phyloP scores from a whole-genome alignment of 768 basidiomycete species.

The Russula brevipes region DNA sequence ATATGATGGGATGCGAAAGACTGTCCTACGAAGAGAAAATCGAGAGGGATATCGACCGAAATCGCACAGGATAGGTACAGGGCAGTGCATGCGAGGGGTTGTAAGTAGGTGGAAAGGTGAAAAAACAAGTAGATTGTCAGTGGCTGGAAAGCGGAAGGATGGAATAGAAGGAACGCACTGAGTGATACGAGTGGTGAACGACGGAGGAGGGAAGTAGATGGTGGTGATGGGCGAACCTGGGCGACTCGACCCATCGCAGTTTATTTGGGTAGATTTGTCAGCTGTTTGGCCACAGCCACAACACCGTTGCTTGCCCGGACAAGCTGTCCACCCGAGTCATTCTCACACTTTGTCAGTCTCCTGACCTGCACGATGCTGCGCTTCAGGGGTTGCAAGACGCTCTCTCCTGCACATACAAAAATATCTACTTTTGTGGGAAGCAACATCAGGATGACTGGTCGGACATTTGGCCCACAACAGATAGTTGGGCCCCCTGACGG shows the following conservation, averaged over 20 bases:
- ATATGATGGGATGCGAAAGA: conserved; percentile 9
- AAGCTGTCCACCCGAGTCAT: background rate
- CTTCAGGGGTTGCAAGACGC: too few species aligned
- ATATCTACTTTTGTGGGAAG: background rate
- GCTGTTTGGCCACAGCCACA: conserved; percentile 34
- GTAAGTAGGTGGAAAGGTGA: background rate
- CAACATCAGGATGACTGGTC: too few species aligned
- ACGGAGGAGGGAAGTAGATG: conserved; percentile 29
- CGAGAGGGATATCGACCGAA: conserved; percentile 34
- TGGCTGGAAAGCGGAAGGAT: conserved; percentile 7
- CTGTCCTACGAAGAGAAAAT: conserved; percentile 29
- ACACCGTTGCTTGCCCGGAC: background rate
- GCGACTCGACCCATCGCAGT: conserved; percentile 25
- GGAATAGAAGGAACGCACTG: conserved; percentile 15
- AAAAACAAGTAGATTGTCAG: background rate
- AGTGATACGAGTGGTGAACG: conserved; percentile 32
- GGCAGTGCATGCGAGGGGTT: conserved; percentile 4
- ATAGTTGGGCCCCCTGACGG: background rate
- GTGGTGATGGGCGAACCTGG: conserved; percentile 28
- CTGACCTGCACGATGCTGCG: too few species aligned
- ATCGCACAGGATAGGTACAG: conserved; percentile 31
- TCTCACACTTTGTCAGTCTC: background rate
- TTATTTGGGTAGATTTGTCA: conserved; percentile 37
- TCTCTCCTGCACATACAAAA: too few species aligned
- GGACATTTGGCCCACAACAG: background rate